Percentiles rank a stretch among this genome's conserved stretches.
phyloP scores from a whole-genome alignment of 805 yeast genomes.

The Schwanniomyces polymorphus region DNA sequence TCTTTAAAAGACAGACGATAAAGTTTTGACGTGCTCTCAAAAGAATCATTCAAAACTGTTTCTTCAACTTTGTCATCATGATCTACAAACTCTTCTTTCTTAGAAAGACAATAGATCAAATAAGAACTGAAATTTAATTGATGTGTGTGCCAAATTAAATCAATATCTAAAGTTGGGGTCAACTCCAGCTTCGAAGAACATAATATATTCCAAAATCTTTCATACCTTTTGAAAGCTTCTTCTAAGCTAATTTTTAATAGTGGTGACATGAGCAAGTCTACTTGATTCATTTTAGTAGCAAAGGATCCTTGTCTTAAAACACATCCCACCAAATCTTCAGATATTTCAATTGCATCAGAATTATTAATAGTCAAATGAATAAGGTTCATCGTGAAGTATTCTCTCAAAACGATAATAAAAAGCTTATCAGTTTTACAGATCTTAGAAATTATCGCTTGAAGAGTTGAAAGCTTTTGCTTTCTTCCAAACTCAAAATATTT shows the following conservation, averaged over 20 bases:
- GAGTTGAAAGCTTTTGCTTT: background rate
- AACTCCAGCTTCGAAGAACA: background rate
- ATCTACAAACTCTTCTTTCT: constrained; percentile 11
- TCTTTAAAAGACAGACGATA: constrained; percentile 13
- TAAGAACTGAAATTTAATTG: constrained; percentile 16
- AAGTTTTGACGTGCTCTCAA: constrained; percentile 13
- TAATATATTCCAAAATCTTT: constrained; percentile 12
- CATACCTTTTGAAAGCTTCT: constrained; percentile 17
- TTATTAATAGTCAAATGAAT: constrained; percentile 5
- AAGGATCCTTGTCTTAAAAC: constrained; percentile 22
- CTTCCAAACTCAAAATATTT: background rate
- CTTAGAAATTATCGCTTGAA: background rate
- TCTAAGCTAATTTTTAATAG: constrained; percentile 9
- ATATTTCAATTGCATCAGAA: background rate
- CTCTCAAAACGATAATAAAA: constrained; percentile 1
- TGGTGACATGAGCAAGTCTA: constrained; percentile 18
- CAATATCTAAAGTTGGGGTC: constrained; percentile 28
- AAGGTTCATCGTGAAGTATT: constrained; percentile 8
- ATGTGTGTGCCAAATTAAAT: constrained; percentile 28
- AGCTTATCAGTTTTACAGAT: background rate
- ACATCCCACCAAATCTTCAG: constrained; percentile 25
- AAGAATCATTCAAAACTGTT: constrained; percentile 13
- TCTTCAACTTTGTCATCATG: constrained; percentile 27
- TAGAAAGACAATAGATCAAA: constrained; percentile 1
- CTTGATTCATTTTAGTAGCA: constrained; percentile 16